Evolutionary conservation across 2,329 filamentous ascomycete genomes (phyloP), one percentile per base, ranked within the genome.

Genomic region (Ploettnerulaceae sp.): DNA sequence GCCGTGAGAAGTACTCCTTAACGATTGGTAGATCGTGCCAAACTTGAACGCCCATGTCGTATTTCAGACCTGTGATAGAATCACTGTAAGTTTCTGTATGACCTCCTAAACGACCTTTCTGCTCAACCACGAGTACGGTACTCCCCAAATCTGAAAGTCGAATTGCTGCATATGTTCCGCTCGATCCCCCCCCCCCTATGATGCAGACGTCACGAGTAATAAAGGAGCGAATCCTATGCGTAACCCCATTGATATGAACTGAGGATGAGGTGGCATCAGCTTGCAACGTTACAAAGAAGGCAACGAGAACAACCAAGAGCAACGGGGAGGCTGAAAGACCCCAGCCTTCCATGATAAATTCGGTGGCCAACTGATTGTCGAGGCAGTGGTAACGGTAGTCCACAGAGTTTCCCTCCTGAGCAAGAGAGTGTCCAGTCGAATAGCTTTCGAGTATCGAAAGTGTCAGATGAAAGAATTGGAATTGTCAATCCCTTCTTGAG

Each of bases 1-100:
- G 32, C 22, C 38, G 8, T 20, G 38, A 59, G 55, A 76, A 73
- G 60, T 72, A 76, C 20, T 65, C 61, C 9, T 53, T 52, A 5
- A 71, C 68, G 6, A 66, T 62, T 15, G 65, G 59, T 32, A 66
- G 20, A 20, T 42, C 31, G 35, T 42, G 32, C n/a, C 17, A 47
- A 9, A 39, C 54, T 12, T 62, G 47, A 3, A 70, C 68, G 7
- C 68, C 67, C 48, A 61, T 65, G 46, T 72, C 64, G 43, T 67
- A 45, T 1, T 59, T 61, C 1, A 51, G 45, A 12, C 62, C 61
- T 4, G 65, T 67, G 0, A 37, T 39, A 11, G 66, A 61, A 29
- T 69, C 69, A 3, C 57, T 62, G 53, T 72, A 76, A 7, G 71
- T 45, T 22, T 47, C 43, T n/a, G 45, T 41, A 34, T 54, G 60